Base-by-base conservation (phyloP, 306 rosid species). In the Pyrus communis region DNA sequence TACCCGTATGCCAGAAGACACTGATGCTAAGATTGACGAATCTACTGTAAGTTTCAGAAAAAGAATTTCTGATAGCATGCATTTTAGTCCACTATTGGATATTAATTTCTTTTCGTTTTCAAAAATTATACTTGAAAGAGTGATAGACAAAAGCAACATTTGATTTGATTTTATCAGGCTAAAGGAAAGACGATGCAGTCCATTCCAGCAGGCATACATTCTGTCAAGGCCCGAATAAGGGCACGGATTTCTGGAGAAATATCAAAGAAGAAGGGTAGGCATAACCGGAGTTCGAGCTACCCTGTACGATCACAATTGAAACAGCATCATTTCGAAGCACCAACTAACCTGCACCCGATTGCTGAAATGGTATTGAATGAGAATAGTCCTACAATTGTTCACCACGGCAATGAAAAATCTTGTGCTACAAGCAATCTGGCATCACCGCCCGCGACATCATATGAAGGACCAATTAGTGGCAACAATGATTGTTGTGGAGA, bases 241-340 rank as follows among this genome's bases (percentile, higher is more conserved):
- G 76, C 91, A 61, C 81, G 82, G 58, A 64, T 91, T 42, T 7
- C 75, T 31, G 93, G 84, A 28, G 97, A 93, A 71, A 76, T 74
- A 21, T 71, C 68, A 42, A 84, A 18, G 79, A 87, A 65, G 81
- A 89, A 77, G 63, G 77, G 85, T 14, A 59, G 55, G 22, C 91
- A 88, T 59, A 84, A 84, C 40, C 84, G 90, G 83, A 86, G 87
- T 64, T 80, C 93, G 73, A 82, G 90, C 75, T 83, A 77, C 77
- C 96, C 88, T 42, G 51, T 57, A 46, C 80, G 85, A 58, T 73
- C 87, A 25, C 79, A 80, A 3, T 33, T 82, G 77, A 67, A 11
- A 3, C 78, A 75, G 71, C 90, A 82, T 58, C 82, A 17, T 79
- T 22, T 71, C 9, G 85, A 88, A 43, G 58, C 35, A 55, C 64